Percentiles rank a stretch among this genome's conserved stretches.
Evolutionary conservation across 169 alveolate species (phyloP).

Genomic region (Cryptosporidium tyzzeri): DNA sequence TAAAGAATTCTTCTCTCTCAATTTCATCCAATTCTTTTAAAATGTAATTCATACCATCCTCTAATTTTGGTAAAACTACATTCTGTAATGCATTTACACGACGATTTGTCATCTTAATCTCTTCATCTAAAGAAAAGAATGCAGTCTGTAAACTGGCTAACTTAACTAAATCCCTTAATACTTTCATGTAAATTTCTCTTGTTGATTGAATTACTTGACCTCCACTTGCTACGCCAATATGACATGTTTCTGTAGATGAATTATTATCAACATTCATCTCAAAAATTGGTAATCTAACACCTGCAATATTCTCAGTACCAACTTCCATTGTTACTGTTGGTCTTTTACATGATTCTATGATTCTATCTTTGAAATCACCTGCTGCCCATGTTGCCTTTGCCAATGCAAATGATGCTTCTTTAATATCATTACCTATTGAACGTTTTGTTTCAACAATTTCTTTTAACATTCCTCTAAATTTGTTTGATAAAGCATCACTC

Average conservation of each 20-base stretch:
- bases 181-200: constrained; percentile 83
- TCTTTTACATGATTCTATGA: constrained; percentile 91
- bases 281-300: constrained; percentile 94
- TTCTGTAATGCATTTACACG: constrained; percentile 97
- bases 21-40: constrained; percentile 94
- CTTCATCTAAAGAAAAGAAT: constrained; percentile 94
- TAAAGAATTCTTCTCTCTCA: constrained; percentile 95
- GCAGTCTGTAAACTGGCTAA: constrained; percentile 94
- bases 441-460: constrained; percentile 89
- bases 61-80: constrained; percentile 93
- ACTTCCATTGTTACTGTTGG: constrained; percentile 91
- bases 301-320: constrained; percentile 94
- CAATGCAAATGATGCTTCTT: constrained; percentile 90
- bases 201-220: constrained; percentile 88
- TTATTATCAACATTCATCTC: constrained; percentile 90
- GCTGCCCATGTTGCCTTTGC: constrained; percentile 96
- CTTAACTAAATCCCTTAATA: constrained; percentile 87
- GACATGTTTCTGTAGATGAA: constrained; percentile 75
- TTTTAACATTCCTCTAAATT: constrained; percentile 90
- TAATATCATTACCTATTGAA: constrained; percentile 90
- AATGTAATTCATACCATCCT: constrained; percentile 90
- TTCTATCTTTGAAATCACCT: constrained; percentile 90
- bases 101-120: constrained; percentile 94
- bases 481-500: constrained; percentile 93
- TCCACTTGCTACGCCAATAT: constrained; percentile 86